Evolutionary conservation across 176 grass and related monocot species (phyloP), one percentile per base, ranked within the genome.

Genomic region (Leersia perrieri): DNA sequence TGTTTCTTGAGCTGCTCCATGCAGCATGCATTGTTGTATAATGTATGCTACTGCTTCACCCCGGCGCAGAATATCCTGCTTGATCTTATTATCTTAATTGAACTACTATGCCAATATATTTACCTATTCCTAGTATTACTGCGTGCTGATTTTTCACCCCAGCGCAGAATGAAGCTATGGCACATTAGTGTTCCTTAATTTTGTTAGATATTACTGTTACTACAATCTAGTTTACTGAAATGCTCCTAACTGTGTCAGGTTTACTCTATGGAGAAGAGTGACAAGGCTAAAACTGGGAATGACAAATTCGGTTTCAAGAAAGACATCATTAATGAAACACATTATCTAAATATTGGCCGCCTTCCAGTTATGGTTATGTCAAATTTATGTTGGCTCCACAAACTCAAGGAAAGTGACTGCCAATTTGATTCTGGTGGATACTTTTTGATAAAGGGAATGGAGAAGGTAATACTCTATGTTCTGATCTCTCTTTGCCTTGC

Each of bases 391-490:
- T 99, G 89, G 96, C 68, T 95, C 44, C 73, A 82, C 33, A 57
- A 12, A 40, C 82, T 60, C 72, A 82, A 84, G 32, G 85, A 89
- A 93, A 87, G 68, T 80, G 96, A 99, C 31, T 99, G 92, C 86
- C 63, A 77, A 81, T 99, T 95, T 58, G 96, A 99, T 76, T 91
- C 84, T 72, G 96, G 96, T 63, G 96, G 96, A 66, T 99, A 95
- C 84, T 99, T 99, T 81, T 87, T 99, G 88, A 94, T 99, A 75
- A 99, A 88, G 84, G 96, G 96, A 87, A 95, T 91, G 90, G 96
- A 99, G 78, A 99, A 99, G 92, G 96, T 99, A 93, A 30, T 72
- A 28, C 53, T 73, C 11, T 71, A 25, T 69, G 31, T 69, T 69
- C 15, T 60, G 28, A 78, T 83, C 22, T 90, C 49, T 72, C 31